Evolutionary conservation across 768 basidiomycete species (phyloP), one percentile per base, ranked within the genome.

Genomic region (Panaeolus papilionaceus): DNA sequence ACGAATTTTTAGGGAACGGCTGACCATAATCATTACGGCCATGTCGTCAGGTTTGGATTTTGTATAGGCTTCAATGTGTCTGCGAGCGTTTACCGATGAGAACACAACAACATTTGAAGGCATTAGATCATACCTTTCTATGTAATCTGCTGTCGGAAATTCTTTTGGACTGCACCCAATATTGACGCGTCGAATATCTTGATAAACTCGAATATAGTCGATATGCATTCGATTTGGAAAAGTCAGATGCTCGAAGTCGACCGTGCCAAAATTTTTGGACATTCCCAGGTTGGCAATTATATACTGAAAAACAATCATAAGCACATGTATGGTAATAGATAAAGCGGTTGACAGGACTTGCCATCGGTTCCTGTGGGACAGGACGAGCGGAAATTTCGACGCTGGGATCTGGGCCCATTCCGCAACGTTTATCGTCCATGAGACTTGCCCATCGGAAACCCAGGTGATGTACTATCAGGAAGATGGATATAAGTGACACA

Each of bases 181-280:
- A 75, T 95, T 96, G 66, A 88, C 82, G 40, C 84, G 75, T 69
- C 86, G 77, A 72, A 84, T 80, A 3, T 88, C 88, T 75, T 98
- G 96, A 78, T 98, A 99, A 6, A 99, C 92, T 33, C 96, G 88
- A 64, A 98, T 88, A 80, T 91, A 98, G 76, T 98, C 94, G 47
- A 97, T 82, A 61, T 80, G 82, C 93, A 98, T 90, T 6, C 73
- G 80, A 5, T 88, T 78, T 8, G 95, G 95, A 80, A 94, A 95
- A 20, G 79, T 81, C 26, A 97, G 80, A 67, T 91, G 82, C n/a
- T 85, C 78, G 64, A 93, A 84, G 78, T 98, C 91, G 64, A 96
- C 88, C 8, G 77, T 63, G 18, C 84, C 83, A 63, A 98, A 98
- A 77, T 92, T 94, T 65, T 82, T 80, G 5, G 94, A 95, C 79